Evolutionary conservation across 805 yeast genomes (phyloP), one percentile per base, ranked within the genome.

Genomic region (Lachancea nothofagi): DNA sequence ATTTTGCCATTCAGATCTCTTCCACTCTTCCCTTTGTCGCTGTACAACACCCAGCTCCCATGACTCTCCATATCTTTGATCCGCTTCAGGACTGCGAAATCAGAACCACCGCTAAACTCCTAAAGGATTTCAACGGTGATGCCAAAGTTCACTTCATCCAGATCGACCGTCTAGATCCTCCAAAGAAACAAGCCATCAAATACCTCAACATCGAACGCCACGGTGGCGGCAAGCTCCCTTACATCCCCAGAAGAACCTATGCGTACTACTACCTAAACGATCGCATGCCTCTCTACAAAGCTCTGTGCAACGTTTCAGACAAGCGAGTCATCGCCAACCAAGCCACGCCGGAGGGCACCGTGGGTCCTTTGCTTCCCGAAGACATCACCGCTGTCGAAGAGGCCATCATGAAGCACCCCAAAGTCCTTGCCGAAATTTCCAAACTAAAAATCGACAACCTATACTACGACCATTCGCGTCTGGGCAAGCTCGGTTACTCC

Each of bases 151-250:
- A 78, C 59, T 81, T 81, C 59, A 70, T 74, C 37, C 83, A 77
- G 58, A 64, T 79, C 44, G 89, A 82, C 57, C 72, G 78, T 58
- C 51, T 74, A 33, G 94, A 84, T 56, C 95, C 95, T 24, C 89
- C 94, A 45, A 84, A 84, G 71, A 66, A 72, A 50, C 78, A 72
- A 46, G 79, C 84, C 81, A 54, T 77, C 46, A 74, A 70, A 52
- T 83, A 71, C 62, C 66, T 84, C 47, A 80, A 78, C 44, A 80
- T 83, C 40, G 87, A 82, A 65, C 76, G 72, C 51, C 64, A 68
- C 31, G 80, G 78, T 24, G 59, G 58, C n/a, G 61, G 59, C 15
- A 51, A 63, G 17, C 60, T 77, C 18, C 85, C 85, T 24, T 55
- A 47, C n/a, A 75, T 84, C 43, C 72, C 88, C 29, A 77, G 94